A percentile compares a stretch with the other conserved stretches of the same genome.
Conservation (phyloP, 495 filamentous ascomycete genomes). For the Penicillium argentinense region DNA sequence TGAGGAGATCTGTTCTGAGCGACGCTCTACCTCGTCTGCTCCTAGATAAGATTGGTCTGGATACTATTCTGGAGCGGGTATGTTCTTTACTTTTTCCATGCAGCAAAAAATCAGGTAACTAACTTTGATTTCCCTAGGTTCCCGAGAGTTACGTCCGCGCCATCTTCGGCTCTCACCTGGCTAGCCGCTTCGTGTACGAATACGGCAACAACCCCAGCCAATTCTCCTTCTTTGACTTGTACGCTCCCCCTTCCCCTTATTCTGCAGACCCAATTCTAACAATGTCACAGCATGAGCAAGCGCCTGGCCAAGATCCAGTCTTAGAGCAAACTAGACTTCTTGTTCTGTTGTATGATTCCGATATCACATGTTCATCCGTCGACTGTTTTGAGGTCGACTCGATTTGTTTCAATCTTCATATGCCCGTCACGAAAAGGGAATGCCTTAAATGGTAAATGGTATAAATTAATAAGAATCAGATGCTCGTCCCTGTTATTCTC, state of each 20-base stretch:
- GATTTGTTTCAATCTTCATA: neutral
- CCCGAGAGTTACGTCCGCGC: slow-evolving; percentile 89
- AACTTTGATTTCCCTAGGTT: slow-evolving; percentile 50
- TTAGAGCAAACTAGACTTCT: slow-evolving; percentile 9
- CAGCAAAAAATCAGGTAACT: slow-evolving; percentile 16
- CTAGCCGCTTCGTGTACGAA: slow-evolving; percentile 92
- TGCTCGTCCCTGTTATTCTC: no score
- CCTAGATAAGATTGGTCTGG: slow-evolving; percentile 84
- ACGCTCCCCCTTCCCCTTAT: slow-evolving; percentile 38
- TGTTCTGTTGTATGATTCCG: slow-evolving; percentile 7
- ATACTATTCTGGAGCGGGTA: slow-evolving; percentile 78
- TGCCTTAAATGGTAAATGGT: slow-evolving; percentile 2
- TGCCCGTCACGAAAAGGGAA: slow-evolving; percentile 2
- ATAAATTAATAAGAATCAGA: slow-evolving; percentile 23
- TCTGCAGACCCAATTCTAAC: no score
- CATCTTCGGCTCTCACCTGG: slow-evolving; percentile 94
- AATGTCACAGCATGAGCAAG: slow-evolving; percentile 59
- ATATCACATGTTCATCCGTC: no score
- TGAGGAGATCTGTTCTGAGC: slow-evolving; percentile 73
- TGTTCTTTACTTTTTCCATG: slow-evolving; percentile 21
- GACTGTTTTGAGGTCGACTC: no score
- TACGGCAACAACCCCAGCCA: slow-evolving; percentile 90
- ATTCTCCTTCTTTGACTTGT: slow-evolving; percentile 99
- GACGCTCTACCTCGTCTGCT: slow-evolving; percentile 87
- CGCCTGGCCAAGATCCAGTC: slow-evolving; percentile 40